phyloP scores from a whole-genome alignment of 306 rosid species.

The Comarum palustre region DNA sequence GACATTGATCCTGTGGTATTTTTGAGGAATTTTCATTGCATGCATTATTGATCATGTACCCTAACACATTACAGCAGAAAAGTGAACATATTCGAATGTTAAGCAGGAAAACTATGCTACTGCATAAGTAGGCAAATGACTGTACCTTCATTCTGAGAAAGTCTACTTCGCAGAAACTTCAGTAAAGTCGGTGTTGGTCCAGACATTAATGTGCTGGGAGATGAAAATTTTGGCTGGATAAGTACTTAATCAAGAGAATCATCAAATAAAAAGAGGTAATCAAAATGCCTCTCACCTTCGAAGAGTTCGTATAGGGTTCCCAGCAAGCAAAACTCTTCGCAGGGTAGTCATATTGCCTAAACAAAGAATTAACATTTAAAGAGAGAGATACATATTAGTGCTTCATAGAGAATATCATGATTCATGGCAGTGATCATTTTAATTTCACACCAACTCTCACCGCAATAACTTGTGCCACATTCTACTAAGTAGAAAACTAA shows the following conservation, averaged over 20 bases:
- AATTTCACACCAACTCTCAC: not conserved
- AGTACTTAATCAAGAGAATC: constrained; percentile 20
- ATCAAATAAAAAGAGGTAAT: constrained; percentile 17
- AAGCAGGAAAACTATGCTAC: constrained; percentile 3
- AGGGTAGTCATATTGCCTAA: constrained; percentile 88
- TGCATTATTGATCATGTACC: not conserved
- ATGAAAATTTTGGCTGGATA: constrained; percentile 26
- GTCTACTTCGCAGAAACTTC: constrained; percentile 77
- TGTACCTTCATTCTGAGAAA: constrained; percentile 74
- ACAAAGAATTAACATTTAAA: constrained; percentile 25
- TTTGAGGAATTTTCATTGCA: not conserved
- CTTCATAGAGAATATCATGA: not conserved
- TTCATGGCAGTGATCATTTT: not conserved
- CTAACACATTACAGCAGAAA: not conserved
- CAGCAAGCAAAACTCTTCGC: constrained; percentile 78
- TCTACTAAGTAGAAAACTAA: not conserved
- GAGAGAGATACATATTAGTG: not conserved
- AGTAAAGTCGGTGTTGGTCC: constrained; percentile 78
- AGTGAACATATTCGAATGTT: not conserved
- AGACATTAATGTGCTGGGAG: constrained; percentile 75
- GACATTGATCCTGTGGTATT: not conserved
- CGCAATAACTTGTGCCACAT: not conserved
- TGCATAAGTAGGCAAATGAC: constrained; percentile 18
- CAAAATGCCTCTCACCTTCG: constrained; percentile 56
- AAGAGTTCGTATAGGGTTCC: constrained; percentile 82